Evolutionary conservation across 441 rosid species (phyloP).

Genomic region (Lepidium campestre): DNA sequence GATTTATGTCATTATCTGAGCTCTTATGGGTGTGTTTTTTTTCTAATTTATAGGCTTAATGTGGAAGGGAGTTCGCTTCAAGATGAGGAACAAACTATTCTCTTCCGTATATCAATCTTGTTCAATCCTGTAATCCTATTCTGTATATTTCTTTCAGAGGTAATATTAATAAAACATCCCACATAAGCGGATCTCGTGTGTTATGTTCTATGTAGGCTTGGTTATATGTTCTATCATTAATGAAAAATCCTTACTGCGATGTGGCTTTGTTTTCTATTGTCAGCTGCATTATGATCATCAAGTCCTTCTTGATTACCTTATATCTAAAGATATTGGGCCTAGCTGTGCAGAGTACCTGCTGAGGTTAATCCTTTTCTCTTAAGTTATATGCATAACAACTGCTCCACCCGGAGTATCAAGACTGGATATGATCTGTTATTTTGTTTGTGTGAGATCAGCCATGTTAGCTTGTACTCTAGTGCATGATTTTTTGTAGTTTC

Average conservation of each 20-base stretch:
- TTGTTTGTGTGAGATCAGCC: neutral
- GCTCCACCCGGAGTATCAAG: neutral
- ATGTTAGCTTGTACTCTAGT: neutral
- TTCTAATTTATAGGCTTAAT: slow-evolving; percentile 35
- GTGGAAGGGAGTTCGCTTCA: slow-evolving; percentile 29
- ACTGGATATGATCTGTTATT: neutral
- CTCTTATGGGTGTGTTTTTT: slow-evolving; percentile 16
- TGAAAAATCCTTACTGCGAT: neutral
- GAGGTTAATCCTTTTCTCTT: slow-evolving; percentile 34
- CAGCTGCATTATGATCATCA: slow-evolving; percentile 90
- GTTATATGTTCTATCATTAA: neutral
- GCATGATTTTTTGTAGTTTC: neutral
- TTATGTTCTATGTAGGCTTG: neutral
- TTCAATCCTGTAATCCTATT: slow-evolving; percentile 69
- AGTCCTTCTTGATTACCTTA: slow-evolving; percentile 90
- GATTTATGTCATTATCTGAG: neutral
- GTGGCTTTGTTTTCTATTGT: neutral
- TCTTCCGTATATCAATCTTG: slow-evolving; percentile 36
- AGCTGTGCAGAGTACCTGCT: slow-evolving; percentile 81
- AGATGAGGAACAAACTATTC: slow-evolving; percentile 32
- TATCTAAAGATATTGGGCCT: slow-evolving; percentile 72
- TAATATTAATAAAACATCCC: slow-evolving; percentile 25
- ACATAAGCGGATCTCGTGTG: slow-evolving; percentile 8
- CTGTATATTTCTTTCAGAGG: slow-evolving; percentile 78
- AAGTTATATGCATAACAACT: neutral